Evolutionary conservation across 371 early-diverging fungal species (phyloP), one percentile per base, ranked within the genome.

Genomic region (Coemansia linderi): DNA sequence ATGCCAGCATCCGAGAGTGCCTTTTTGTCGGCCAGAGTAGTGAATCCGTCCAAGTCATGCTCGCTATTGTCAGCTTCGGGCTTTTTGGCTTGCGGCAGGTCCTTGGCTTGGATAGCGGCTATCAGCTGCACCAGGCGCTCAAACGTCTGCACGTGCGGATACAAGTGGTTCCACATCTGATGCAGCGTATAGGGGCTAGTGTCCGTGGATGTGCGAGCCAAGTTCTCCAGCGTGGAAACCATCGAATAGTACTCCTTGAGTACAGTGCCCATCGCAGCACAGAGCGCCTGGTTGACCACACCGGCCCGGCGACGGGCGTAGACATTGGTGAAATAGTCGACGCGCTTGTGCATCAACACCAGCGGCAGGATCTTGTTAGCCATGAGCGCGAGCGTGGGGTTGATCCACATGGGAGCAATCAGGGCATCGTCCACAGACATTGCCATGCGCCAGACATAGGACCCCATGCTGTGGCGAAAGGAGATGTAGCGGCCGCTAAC

Each of bases 141-240:
- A 4, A 95, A 66, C 12, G 87, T 86, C 15, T 82, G 84, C 87
- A 94, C 84, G 12, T 90, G 90, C 60, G 95, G 95, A 50, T 88
- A 87, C 7, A 95, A 81, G 75, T 94, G 91, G 68, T 88, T 93
- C 94, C 93, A 93, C 7, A 96, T 81, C 73, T 92, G 91, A 65
- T 95, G 96, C 17, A 96, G 77, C 1, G 95, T 91, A 72, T 97
- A 96, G 12, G 84, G 82, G 1, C 50, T 54, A 15, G 61, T 48
- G 4, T 63, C 58, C 1, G 88, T 82, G 0, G 87, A 84, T 1
- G 90, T 84, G 56, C 91, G 88, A 50, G 90, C 89, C 61, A 92
- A 90, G 64, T 90, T 90, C 70, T 98, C 98, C 2, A 96, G 82
- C 72, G 95, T 95, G 17, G 92, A 92, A n/a, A 98, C 85, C 41